phyloP scores from a whole-genome alignment of 176 grass and related monocot species.

The Dendrocalamus sinicus region DNA sequence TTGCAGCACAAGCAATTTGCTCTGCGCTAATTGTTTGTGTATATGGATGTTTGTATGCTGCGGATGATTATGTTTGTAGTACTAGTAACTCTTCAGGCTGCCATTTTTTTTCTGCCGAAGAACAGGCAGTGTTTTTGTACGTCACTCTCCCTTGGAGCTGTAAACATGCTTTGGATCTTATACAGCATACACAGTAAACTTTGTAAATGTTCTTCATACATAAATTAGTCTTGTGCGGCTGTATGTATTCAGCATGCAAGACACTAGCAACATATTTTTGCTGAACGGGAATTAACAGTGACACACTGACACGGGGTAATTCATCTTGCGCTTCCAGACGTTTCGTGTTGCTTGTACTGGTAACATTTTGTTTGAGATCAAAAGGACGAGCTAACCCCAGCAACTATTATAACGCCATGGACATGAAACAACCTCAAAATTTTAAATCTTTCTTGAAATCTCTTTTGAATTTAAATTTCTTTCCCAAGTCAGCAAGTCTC shows the following conservation, averaged over 20 bases:
- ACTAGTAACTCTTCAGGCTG: background rate
- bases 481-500: too few species aligned
- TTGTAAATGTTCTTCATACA: background rate
- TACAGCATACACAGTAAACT: background rate
- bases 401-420: background rate
- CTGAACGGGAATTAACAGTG: background rate
- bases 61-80: background rate
- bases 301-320: background rate
- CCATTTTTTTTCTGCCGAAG: background rate
- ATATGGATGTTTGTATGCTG: slow-evolving; percentile 24
- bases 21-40: slow-evolving; percentile 37
- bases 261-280: background rate
- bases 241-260: background rate
- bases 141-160: background rate
- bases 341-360: background rate
- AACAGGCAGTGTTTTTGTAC: background rate
- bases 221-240: background rate
- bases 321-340: too few species aligned
- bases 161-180: slow-evolving; percentile 26
- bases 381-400: background rate
- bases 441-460: too few species aligned
- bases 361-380: background rate
- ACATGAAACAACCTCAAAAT: too few species aligned
- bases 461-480: too few species aligned
- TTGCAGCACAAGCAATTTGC: background rate